Evolutionary conservation across 2,329 filamentous ascomycete genomes (phyloP).

Genomic region (Coniella vitis): DNA sequence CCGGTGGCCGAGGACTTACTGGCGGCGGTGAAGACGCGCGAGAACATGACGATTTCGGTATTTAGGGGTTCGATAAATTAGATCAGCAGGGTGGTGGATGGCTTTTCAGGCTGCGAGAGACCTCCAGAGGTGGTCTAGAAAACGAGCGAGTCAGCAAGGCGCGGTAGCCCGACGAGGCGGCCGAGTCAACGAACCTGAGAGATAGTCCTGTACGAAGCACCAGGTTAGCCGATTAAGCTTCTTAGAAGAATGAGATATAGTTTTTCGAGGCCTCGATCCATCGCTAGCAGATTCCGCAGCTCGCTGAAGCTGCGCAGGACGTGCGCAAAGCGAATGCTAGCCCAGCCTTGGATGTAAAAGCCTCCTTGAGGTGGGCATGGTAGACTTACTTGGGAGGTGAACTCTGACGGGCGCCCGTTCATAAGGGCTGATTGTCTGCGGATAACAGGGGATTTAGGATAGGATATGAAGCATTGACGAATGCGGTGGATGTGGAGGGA

Average conservation of each 20-base stretch:
- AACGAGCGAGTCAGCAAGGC: constrained; percentile 26
- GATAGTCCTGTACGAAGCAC: constrained; percentile 57
- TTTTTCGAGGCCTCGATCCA: neutral
- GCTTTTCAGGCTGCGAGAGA: constrained; percentile 38
- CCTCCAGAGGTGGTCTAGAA: constrained; percentile 47
- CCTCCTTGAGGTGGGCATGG: neutral
- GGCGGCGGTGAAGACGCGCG: constrained; percentile 46
- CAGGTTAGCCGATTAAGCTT: constrained; percentile 33
- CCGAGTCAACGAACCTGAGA: constrained; percentile 54
- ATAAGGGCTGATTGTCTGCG: constrained; percentile 61
- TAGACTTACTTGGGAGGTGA: constrained; percentile 73
- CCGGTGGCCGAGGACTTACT: constrained; percentile 45
- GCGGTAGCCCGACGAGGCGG: constrained; percentile 28
- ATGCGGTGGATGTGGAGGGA: constrained; percentile 12
- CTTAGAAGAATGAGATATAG: constrained; percentile 8
- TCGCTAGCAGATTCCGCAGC: neutral
- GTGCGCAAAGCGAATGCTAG: neutral
- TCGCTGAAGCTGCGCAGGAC: neutral
- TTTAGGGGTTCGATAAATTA: constrained; percentile 19
- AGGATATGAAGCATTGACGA: constrained; percentile 14
- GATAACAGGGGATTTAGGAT: constrained; percentile 22
- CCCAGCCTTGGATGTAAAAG: neutral
- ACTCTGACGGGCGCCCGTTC: constrained; percentile 77
- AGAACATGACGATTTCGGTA: constrained; percentile 53
- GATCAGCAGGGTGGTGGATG: constrained; percentile 12